A percentile compares a stretch with the other conserved stretches of the same genome.
Evolutionary conservation across 1,139 yeast species (phyloP).

Genomic region (Magnusiomyces magnusii): DNA sequence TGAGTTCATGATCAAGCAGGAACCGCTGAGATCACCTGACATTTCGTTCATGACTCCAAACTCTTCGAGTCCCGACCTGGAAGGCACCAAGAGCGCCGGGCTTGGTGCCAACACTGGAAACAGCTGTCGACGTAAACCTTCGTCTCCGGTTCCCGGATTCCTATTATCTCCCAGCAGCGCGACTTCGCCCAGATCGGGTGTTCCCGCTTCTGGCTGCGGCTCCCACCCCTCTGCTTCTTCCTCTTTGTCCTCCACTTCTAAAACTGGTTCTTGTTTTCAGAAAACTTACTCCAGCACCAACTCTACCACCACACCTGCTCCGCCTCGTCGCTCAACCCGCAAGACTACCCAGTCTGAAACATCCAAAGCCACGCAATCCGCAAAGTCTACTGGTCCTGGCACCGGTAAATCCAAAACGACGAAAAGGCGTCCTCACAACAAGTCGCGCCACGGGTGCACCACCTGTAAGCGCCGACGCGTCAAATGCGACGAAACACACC

Average conservation of each 20-base stretch:
- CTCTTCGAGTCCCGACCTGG: not conserved
- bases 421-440: constrained; percentile 52
- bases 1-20: not conserved
- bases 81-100: not conserved
- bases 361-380: not conserved
- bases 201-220: not conserved
- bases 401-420: constrained; percentile 14
- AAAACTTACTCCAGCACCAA: not conserved
- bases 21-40: not conserved
- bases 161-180: not conserved
- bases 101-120: not conserved
- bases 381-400: not conserved
- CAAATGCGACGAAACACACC: constrained; percentile 85
- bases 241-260: too few relatives aligned
- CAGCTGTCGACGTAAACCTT: not conserved
- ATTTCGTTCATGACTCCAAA: not conserved
- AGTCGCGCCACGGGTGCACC: constrained; percentile 80
- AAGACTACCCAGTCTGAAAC: not conserved
- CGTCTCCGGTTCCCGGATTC: not conserved
- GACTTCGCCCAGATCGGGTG: not conserved
- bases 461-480: constrained; percentile 85
- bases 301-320: not conserved
- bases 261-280: too few relatives aligned
- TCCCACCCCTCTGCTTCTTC: not conserved
- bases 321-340: not conserved